Evolutionary conservation across 2,329 filamentous ascomycete genomes (phyloP).

Genomic region (Trichoderma atrobrunneum): DNA sequence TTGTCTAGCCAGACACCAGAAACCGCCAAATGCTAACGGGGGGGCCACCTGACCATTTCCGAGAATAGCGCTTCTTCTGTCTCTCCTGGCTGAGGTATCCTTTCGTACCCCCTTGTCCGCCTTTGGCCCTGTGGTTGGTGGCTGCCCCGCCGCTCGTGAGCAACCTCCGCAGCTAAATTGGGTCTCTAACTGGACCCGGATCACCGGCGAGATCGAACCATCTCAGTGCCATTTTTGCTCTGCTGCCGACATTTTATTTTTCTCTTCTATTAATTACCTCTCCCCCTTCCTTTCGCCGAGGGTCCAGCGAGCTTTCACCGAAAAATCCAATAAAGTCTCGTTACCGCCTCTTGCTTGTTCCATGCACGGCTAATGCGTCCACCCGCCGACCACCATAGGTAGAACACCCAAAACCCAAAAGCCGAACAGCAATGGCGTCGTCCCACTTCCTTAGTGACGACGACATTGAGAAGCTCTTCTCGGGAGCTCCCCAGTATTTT

Average conservation of each 20-base stretch:
- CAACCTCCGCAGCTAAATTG: conserved; percentile 15
- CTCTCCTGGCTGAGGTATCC: not conserved
- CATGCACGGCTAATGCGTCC: conserved; percentile 9
- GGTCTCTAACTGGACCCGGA: conserved; percentile 13
- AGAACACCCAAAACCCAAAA: not conserved
- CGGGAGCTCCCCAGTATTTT: conserved; percentile 72
- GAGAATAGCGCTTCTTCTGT: not conserved
- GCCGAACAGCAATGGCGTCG: conserved; percentile 45
- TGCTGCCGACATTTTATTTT: not conserved
- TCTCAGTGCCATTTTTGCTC: conserved; percentile 16
- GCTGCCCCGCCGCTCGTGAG: conserved; percentile 11
- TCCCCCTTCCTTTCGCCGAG: not conserved
- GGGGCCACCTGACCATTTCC: conserved; percentile 13
- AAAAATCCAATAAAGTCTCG: not conserved
- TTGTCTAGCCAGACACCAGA: not conserved
- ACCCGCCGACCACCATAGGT: not conserved
- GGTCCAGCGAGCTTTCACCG: conserved; percentile 13
- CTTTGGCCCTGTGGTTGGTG: too few species aligned
- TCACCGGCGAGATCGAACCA: conserved; percentile 18
- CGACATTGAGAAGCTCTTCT: conserved; percentile 68
- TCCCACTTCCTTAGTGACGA: conserved; percentile 51
- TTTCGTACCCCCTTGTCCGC: conserved; percentile 2
- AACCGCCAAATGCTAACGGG: not conserved
- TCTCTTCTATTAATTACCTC: not conserved
- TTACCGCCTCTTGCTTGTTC: not conserved